Evolutionary conservation across 2,329 filamentous ascomycete species (phyloP), one percentile per base, ranked within the genome.

Genomic region (Hymenoscyphus infarciens): DNA sequence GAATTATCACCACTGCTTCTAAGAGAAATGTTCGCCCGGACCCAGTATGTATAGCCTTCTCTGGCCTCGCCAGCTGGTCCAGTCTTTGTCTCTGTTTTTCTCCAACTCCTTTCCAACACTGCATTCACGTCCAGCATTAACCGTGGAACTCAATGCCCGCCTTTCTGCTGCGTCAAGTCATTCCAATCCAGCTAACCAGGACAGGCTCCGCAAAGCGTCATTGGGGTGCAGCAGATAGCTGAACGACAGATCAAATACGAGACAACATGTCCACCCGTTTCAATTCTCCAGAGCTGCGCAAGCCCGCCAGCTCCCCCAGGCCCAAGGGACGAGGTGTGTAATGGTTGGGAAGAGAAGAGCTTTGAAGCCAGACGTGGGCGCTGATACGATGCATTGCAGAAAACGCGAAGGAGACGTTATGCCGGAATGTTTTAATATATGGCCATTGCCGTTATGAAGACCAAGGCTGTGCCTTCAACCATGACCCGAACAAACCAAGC

Each of bases 381-480:
- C 69, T 72, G 67, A 73, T 66, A 42, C 31, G 56, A 49, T 56
- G 49, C 25, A 55, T 27, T 56, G 62, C 68, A 89, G 88, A 91
- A 78, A 90, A 90, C 75, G 80, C 85, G 59, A 96, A 94, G 78
- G 92, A 96, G 75, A 96, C 91, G 6, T 83, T 94, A 62, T 97
- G 92, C 78, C 89, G 92, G 73, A 97, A 97, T 77, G 89, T 97
- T 65, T 84, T 92, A 66, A 96, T 97, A 71, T 97, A 96, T 76
- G 92, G 92, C 61, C 90, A 94, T 77, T 97, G 92, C 76, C 89
- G 92, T 67, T 96, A 92, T 77, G 91, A 96, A 79, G 91, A 96
- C 74, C 88, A 91, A 78, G 92, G 83, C 64, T 97, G 92, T 78
- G 87, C 89, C 68, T 97, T 96, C 78, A 95, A 92, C 73, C 92